Percentiles rank a stretch among this genome's conserved stretches.
phyloP scores from a whole-genome alignment of 805 yeast genomes.

The Saccharomycopsis fermentans region DNA sequence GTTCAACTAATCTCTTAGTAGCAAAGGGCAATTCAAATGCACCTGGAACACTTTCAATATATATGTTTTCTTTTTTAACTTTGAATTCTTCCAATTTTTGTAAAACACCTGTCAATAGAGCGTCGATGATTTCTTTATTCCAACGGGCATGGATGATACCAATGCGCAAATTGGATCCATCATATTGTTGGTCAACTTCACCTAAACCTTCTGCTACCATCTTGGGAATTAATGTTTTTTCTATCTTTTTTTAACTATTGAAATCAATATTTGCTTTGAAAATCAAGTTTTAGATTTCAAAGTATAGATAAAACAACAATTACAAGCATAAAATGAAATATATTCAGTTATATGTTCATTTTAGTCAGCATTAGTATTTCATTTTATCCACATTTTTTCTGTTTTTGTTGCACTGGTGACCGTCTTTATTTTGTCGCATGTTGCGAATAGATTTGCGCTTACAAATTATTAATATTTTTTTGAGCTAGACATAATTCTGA shows the following conservation, averaged over 20 bases:
- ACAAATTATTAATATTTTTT: neutral
- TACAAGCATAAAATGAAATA: too few relatives aligned
- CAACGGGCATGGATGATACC: conserved; percentile 96
- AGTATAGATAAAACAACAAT: too few relatives aligned
- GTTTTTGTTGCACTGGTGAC: neutral
- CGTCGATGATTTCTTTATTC: conserved; percentile 70
- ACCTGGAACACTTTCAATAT: conserved; percentile 86
- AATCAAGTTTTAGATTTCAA: too few relatives aligned
- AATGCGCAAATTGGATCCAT: conserved; percentile 57
- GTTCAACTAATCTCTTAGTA: conserved; percentile 40
- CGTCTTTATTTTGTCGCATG: too few relatives aligned
- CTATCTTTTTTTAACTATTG: neutral
- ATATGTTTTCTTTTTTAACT: conserved; percentile 67
- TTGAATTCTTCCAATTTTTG: conserved; percentile 49
- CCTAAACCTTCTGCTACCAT: conserved; percentile 57
- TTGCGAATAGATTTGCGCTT: neutral
- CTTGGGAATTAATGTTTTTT: neutral
- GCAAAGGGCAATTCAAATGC: conserved; percentile 90
- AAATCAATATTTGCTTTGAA: neutral
- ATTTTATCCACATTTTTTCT: too few relatives aligned
- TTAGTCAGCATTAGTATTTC: too few relatives aligned
- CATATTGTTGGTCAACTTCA: conserved; percentile 53
- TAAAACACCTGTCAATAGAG: conserved; percentile 71
- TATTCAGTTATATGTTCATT: too few relatives aligned
- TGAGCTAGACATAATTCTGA: neutral